A percentile compares a stretch with the other conserved stretches of the same genome.
Conservation (phyloP, 306 rosid species). For the Lathyrus tuberosus region DNA sequence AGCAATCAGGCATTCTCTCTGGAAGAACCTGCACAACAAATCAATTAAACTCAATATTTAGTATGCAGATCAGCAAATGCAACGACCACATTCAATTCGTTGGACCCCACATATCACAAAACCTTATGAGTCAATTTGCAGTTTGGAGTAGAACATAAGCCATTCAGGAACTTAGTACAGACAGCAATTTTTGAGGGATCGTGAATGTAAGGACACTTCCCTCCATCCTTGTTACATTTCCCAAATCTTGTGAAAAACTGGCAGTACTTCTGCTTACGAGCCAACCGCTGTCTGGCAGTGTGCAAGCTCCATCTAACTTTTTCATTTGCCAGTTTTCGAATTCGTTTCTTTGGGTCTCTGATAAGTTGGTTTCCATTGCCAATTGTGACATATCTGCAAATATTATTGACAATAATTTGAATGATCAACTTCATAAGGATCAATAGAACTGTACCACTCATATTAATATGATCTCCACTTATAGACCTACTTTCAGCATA, state of each 20-base stretch:
- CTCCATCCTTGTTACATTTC: conserved; percentile 86
- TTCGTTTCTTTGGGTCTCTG: conserved; percentile 91
- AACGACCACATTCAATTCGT: conserved; percentile 43
- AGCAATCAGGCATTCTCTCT: conserved; percentile 97
- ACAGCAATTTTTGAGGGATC: conserved; percentile 96
- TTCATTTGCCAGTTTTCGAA: conserved; percentile 85
- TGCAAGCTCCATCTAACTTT: conserved; percentile 98
- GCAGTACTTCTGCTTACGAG: conserved; percentile 83
- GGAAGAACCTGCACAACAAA: conserved; percentile 80
- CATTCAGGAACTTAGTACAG: conserved; percentile 93
- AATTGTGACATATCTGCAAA: conserved; percentile 80
- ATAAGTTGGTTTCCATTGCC: conserved; percentile 93
- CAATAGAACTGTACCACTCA: conserved; percentile 12
- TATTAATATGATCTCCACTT: neutral
- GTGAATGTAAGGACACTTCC: conserved; percentile 91
- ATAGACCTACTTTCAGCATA: conserved; percentile 11
- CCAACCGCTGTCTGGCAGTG: conserved; percentile 92
- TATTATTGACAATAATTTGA: conserved; percentile 17
- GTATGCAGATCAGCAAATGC: conserved; percentile 29
- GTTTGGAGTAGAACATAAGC: conserved; percentile 78
- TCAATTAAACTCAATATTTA: conserved; percentile 36
- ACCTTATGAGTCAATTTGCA: conserved; percentile 99
- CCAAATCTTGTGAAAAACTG: conserved; percentile 96
- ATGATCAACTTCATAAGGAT: conserved; percentile 24
- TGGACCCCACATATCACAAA: conserved; percentile 42